These are phyloP conservation scores for Neurospora sp. DNA, from an alignment of 495 filamentous ascomycete genomes.

Conservation along the genomic window DNA sequence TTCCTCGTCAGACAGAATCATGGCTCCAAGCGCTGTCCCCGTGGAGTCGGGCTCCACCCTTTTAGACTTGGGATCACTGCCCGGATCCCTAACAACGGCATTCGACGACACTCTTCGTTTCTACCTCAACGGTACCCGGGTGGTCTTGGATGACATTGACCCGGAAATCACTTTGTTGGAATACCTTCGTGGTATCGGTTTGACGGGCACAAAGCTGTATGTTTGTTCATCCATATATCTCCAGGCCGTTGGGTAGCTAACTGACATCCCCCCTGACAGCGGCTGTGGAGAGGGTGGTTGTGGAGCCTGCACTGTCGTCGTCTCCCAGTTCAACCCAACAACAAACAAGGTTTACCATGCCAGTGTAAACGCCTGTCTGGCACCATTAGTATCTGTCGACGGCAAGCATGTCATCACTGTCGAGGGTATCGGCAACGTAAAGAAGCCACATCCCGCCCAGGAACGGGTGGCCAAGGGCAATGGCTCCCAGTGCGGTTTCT, in stretches of 20 bases:
- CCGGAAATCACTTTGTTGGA: constrained; percentile 90
- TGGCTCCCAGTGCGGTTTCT: constrained; percentile 70
- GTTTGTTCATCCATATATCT: constrained; percentile 7
- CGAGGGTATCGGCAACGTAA: constrained; percentile 89
- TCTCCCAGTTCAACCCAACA: constrained; percentile 87
- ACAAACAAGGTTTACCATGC: constrained; percentile 86
- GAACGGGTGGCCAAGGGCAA: constrained; percentile 75
- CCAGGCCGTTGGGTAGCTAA: constrained; percentile 4
- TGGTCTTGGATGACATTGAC: constrained; percentile 70
- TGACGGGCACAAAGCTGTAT: constrained; percentile 62
- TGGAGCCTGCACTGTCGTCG: constrained; percentile 92
- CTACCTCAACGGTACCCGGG: constrained; percentile 92
- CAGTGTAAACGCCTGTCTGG: constrained; percentile 88
- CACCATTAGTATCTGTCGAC: constrained; percentile 83
- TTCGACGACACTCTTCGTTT: constrained; percentile 57
- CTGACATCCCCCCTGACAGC: constrained; percentile 35
- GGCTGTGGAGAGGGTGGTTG: constrained; percentile 94
- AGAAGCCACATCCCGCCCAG: constrained; percentile 81
- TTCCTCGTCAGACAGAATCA: constrained; percentile 11
- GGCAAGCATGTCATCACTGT: constrained; percentile 98
- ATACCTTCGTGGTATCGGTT: constrained; percentile 80
- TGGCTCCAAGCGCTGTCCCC: constrained; percentile 39
- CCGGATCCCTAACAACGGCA: constrained; percentile 23
- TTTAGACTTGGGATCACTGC: not conserved
- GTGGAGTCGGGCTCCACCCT: constrained; percentile 23